Percentiles rank a stretch among this genome's conserved stretches.
These are phyloP conservation scores for Entrophospora sp. DNA, from an alignment of 192 early-diverging fungal species.

Conservation along the genomic window DNA sequence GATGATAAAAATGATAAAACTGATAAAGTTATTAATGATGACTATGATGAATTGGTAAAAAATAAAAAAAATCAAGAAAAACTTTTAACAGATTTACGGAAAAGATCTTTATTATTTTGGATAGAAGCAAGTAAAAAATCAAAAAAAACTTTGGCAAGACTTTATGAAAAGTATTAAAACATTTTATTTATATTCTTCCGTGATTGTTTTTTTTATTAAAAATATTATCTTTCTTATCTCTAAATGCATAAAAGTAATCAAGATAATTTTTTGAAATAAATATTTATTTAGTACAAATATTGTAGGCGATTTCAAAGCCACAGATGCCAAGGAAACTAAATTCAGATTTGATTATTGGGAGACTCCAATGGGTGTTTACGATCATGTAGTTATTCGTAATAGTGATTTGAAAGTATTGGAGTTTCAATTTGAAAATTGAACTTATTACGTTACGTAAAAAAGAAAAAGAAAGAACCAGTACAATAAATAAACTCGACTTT, in stretches of 20 bases:
- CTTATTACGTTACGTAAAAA: no score
- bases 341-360: slow-evolving; percentile 38
- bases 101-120: slow-evolving; percentile 44
- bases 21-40: no score
- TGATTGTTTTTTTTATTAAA: no score
- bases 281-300: slow-evolving; percentile 26
- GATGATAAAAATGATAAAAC: no score
- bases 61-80: no score
- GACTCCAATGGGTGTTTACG: slow-evolving; percentile 41
- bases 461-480: no score
- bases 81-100: slow-evolving; percentile 19
- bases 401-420: slow-evolving; percentile 36
- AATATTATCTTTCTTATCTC: no score
- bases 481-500: no score
- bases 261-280: neutral
- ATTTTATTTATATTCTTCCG: neutral
- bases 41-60: no score
- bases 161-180: slow-evolving; percentile 32
- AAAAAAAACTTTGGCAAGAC: slow-evolving; percentile 20
- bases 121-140: slow-evolving; percentile 25
- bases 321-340: slow-evolving; percentile 42
- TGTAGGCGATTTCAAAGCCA: slow-evolving; percentile 32
- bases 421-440: no score
- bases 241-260: neutral
- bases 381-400: slow-evolving; percentile 43